Evolutionary conservation across 2,329 filamentous ascomycete species (phyloP).

Genomic region (Eurotiales sp.): DNA sequence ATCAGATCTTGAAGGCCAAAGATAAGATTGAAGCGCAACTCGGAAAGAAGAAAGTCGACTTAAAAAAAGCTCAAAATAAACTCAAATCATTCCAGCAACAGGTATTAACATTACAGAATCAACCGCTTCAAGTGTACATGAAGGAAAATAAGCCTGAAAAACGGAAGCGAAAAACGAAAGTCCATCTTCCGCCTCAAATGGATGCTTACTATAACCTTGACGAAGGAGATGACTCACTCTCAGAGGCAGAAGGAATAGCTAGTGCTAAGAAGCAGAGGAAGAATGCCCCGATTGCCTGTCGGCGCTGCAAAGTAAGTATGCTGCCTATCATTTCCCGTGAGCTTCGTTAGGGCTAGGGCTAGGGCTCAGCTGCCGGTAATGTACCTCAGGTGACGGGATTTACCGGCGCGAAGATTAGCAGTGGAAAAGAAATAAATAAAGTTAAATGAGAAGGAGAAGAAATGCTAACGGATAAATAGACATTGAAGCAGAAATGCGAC

Average conservation of each 20-base stretch:
- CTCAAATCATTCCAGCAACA: background rate
- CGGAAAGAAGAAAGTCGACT: background rate
- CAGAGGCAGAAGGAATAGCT: background rate
- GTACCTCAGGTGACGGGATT: too few species aligned
- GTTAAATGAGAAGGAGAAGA: background rate
- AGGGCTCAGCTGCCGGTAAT: background rate
- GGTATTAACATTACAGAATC: background rate
- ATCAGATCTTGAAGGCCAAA: background rate
- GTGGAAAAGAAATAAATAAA: background rate
- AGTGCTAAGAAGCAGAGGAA: background rate
- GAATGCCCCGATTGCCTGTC: conserved; percentile 5
- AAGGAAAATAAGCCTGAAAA: background rate
- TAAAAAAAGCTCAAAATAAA: background rate
- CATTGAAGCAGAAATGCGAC: background rate
- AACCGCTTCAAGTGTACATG: background rate
- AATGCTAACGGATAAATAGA: too few species aligned
- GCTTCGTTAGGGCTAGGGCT: conserved; percentile 2
- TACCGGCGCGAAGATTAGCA: background rate
- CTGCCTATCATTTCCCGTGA: background rate
- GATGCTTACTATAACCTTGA: background rate
- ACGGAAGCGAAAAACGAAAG: background rate
- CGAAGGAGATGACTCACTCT: conserved; percentile 9
- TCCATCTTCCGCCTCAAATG: background rate
- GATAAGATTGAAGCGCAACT: background rate
- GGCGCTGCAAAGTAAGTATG: conserved; percentile 13